Evolutionary conservation across 2,329 filamentous ascomycete species (phyloP).

Genomic region (Huntiella bhutanensis): DNA sequence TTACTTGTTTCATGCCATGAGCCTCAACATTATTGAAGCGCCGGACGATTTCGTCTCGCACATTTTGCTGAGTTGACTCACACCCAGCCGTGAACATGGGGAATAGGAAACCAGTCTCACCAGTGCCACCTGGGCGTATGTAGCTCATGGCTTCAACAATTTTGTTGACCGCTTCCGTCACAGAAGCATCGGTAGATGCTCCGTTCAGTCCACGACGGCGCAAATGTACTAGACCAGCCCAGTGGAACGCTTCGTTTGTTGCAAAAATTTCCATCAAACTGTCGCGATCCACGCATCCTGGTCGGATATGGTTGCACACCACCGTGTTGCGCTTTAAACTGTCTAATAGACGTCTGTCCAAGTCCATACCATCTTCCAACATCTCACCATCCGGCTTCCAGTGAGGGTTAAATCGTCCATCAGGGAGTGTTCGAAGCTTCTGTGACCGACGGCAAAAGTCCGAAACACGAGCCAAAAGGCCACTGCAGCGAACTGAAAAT

Average conservation of each 20-base stretch:
- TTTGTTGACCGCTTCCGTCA: constrained; percentile 42
- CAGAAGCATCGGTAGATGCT: constrained; percentile 33
- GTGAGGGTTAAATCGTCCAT: constrained; percentile 18
- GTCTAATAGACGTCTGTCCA: constrained; percentile 16
- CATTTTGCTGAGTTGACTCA: constrained; percentile 38
- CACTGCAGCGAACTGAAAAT: constrained; percentile 24
- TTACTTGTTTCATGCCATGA: constrained; percentile 58
- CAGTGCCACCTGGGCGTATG: constrained; percentile 46
- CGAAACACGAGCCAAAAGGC: constrained; percentile 42
- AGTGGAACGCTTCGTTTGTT: constrained; percentile 63
- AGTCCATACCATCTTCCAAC: constrained; percentile 40
- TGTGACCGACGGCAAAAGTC: constrained; percentile 53
- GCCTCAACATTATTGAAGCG: constrained; percentile 49
- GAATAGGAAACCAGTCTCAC: constrained; percentile 58
- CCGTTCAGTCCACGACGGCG: constrained; percentile 53
- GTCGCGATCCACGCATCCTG: constrained; percentile 29
- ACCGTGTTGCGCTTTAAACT: constrained; percentile 27
- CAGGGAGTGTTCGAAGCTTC: constrained; percentile 37
- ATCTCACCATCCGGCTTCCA: constrained; percentile 46
- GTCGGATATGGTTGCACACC: constrained; percentile 28
- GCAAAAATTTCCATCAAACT: constrained; percentile 47
- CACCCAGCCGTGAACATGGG: constrained; percentile 73
- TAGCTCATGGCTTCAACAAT: constrained; percentile 44
- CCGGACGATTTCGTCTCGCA: constrained; percentile 42
- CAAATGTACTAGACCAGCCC: constrained; percentile 58